Base-by-base conservation (phyloP, 352 stramenopile species). In the Globisporangium orthogonon region DNA sequence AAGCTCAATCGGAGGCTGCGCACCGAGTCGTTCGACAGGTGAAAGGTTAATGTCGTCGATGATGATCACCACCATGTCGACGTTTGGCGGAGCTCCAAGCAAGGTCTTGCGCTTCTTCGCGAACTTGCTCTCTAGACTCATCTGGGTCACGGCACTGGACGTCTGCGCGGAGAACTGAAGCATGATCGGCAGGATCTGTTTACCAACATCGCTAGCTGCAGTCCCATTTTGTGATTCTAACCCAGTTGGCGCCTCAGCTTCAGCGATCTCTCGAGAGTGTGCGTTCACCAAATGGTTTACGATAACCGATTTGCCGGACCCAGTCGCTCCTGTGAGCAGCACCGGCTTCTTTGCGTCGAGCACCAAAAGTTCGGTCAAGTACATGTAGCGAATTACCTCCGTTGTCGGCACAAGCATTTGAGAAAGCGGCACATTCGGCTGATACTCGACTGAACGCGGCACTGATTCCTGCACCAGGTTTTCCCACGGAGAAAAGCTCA, bases 11-110 rank as follows among this genome's bases (percentile, higher is more conserved):
- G 83, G 77, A 7, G 85, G 86, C 33, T 94, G 85, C 0, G 78
- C 83, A 0, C 85, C 81, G 49, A 86, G 77, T 7, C 69, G 70
- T 48, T 98, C 91, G 1, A 68, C 61, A 9, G 60, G 79, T 0
- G 92, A 89, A 70, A 98, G 92, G 60, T 97, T 97, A 18, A 98
- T 60, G 62, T 98, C 92, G 62, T 98, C 92, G 23, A 97, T 76
- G 50, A 96, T 91, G 40, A 88, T 65, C 11, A 97, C 73, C 2
- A 96, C 76, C 30, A 87, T 58, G 17, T 78, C 77, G 11, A 77
- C 83, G 52, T 83, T 78, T 4, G 78, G 70, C 0, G 92, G 90
- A 4, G 93, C 78, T 39, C 92, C 92, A 0, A 98, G 74, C 18
- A 97, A 58, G 2, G 89, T 97, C 62, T 97, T 97, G 14, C 91